Evolutionary conservation across 768 basidiomycete genomes (phyloP), one percentile per base, ranked within the genome.

Genomic region (Cystobasidium ongulense): DNA sequence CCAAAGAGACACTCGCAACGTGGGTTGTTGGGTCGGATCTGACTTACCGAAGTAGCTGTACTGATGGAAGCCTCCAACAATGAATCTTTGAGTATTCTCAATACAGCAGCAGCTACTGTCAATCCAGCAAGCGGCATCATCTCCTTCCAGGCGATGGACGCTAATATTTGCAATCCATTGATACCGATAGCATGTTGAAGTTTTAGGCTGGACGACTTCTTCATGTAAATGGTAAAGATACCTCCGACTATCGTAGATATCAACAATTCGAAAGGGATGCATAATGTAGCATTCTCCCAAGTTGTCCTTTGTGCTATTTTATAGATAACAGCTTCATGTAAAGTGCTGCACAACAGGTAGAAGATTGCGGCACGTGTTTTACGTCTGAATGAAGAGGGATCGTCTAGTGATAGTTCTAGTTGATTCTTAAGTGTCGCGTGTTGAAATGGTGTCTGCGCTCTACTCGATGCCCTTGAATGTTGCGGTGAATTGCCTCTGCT

Each of bases 241-340:
- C 7, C 46, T 27, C 23, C 57, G 25, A 59, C 57, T 17, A 35
- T 29, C 23, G 33, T 27, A 59, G 57, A 27, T 4, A 35, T 29
- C 7, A 64, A 35, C 63, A 33, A 61, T 61, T 64, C 63, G 11
- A 64, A 13, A 2, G 63, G 63, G 15, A 64, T 29, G 43, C 36
- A 46, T 35, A 64, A 21, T 2, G 43, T 39, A 64, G 35, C 35
- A 39, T 64, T 64, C 18, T 27, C 4, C 63, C 63, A 64, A 29
- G 38, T 23, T 38, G 63, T 64, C 27, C 63, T 13, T 46, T 64
- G 63, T 64, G 63, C 63, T 29, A 64, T 4, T 46, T 64, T 64
- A 35, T 64, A 64, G 11, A 64, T 39, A 27, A 64, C 27, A 31
- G 23, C 27, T 36, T 64, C 63, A 29, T 64, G 38, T 1, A 64